Evolutionary conservation across 805 yeast species (phyloP).

Genomic region (Suhomyces canberraensis): DNA sequence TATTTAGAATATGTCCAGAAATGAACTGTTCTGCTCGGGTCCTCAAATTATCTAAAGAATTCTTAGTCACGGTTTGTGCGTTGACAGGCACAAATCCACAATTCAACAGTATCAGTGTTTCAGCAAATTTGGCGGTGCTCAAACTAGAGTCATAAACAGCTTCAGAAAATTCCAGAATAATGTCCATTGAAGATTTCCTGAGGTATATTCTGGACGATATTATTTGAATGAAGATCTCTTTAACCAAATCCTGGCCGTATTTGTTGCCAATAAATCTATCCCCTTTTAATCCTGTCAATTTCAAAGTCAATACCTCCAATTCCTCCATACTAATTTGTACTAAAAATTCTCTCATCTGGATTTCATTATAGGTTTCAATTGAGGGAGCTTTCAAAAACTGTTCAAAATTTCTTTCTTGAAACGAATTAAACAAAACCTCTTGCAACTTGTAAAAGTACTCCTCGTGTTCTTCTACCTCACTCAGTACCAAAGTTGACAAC

Average conservation of each 20-base stretch:
- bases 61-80: too few species aligned
- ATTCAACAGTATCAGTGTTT: not conserved
- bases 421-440: not conserved
- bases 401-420: not conserved
- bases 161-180: not conserved
- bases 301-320: not conserved
- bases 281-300: too few species aligned
- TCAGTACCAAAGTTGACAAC: not conserved
- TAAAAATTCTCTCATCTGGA: not conserved
- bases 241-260: too few species aligned
- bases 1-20: conserved; percentile 14
- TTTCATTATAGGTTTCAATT: not conserved
- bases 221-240: not conserved
- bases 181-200: not conserved
- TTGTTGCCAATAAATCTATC: not conserved
- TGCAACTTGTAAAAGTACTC: conserved; percentile 2
- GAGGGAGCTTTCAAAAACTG: not conserved
- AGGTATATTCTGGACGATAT: not conserved
- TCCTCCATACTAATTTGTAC: not conserved
- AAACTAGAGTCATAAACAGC: not conserved
- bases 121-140: not conserved
- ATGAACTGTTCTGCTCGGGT: conserved; percentile 4
- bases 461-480: too few species aligned
- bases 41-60: not conserved
- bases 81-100: not conserved